Evolutionary conservation across 305 asterid species (phyloP).

Genomic region (Plantago coronopus): DNA sequence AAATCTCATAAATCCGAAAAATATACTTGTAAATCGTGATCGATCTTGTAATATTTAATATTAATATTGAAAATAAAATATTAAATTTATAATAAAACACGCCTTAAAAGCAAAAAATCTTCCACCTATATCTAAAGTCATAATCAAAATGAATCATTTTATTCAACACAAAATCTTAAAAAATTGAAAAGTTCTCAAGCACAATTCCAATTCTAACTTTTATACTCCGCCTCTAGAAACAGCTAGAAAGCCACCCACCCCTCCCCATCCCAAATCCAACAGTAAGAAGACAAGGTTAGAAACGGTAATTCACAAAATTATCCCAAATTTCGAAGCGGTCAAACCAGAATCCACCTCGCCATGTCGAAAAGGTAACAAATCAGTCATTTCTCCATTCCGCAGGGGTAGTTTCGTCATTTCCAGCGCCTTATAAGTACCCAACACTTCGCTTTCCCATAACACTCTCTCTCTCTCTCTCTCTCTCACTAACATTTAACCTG

Average conservation of each 20-base stretch:
- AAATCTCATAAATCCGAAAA: too few relatives aligned
- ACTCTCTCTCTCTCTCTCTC: conserved; percentile 24
- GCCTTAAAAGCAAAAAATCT: too few relatives aligned
- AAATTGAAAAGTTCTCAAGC: not conserved
- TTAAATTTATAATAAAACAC: too few relatives aligned
- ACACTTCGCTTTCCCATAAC: conserved; percentile 44
- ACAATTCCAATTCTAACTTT: not conserved
- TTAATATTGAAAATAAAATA: too few relatives aligned
- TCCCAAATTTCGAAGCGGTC: conserved; percentile 41
- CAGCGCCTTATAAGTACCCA: conserved; percentile 29
- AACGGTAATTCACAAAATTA: conserved; percentile 27
- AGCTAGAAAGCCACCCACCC: not conserved
- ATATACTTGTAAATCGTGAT: too few relatives aligned
- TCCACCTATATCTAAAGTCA: too few relatives aligned
- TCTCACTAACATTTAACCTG: conserved; percentile 3
- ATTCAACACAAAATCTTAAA: too few relatives aligned
- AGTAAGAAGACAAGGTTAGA: conserved; percentile 26
- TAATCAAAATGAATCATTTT: too few relatives aligned
- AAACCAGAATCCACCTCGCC: conserved; percentile 51
- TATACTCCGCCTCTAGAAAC: conserved; percentile 3
- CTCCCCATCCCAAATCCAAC: not conserved
- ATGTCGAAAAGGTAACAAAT: conserved; percentile 43
- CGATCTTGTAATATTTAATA: too few relatives aligned
- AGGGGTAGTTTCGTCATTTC: conserved; percentile 40
- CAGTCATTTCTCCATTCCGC: conserved; percentile 35